phyloP scores from a whole-genome alignment of 441 rosid species.

The Cnidoscolus chayamansa region DNA sequence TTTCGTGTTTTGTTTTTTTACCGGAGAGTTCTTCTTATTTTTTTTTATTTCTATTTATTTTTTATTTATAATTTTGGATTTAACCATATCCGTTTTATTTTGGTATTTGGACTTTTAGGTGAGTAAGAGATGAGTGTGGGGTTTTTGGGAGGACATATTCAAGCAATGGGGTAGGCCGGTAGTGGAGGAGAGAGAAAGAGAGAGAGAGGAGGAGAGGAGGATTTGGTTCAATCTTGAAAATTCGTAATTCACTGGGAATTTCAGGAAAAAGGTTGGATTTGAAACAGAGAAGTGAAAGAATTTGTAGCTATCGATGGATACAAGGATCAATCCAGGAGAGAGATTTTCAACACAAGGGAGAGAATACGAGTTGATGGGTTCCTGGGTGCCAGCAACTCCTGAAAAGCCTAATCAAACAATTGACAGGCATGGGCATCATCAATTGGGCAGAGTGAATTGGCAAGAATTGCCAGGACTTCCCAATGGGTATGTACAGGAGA shows the following conservation, averaged over 20 bases:
- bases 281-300: constrained; percentile 12
- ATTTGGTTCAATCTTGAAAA: background rate
- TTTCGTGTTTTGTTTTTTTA: background rate
- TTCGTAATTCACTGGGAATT: background rate
- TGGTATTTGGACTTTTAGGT: constrained; percentile 20
- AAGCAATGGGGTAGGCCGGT: constrained; percentile 25
- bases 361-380: constrained; percentile 31
- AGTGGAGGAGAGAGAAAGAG: background rate
- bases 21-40: background rate
- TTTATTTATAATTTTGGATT: background rate
- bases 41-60: background rate
- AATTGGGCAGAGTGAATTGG: constrained; percentile 30
- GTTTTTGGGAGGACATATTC: constrained; percentile 8
- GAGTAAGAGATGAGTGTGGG: constrained; percentile 28
- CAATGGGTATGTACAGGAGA: constrained; percentile 34
- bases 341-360: constrained; percentile 35
- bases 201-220: too few species aligned
- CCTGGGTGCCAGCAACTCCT: constrained; percentile 58
- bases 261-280: constrained; percentile 9
- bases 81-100: constrained; percentile 9
- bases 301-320: constrained; percentile 30
- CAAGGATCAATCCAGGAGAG: constrained; percentile 37
- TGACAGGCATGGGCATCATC: constrained; percentile 30
- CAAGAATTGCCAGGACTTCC: constrained; percentile 35
- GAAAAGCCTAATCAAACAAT: constrained; percentile 36